Base-by-base conservation (phyloP, 2,329 filamentous ascomycete genomes). In the Arachnomyces sp. region DNA sequence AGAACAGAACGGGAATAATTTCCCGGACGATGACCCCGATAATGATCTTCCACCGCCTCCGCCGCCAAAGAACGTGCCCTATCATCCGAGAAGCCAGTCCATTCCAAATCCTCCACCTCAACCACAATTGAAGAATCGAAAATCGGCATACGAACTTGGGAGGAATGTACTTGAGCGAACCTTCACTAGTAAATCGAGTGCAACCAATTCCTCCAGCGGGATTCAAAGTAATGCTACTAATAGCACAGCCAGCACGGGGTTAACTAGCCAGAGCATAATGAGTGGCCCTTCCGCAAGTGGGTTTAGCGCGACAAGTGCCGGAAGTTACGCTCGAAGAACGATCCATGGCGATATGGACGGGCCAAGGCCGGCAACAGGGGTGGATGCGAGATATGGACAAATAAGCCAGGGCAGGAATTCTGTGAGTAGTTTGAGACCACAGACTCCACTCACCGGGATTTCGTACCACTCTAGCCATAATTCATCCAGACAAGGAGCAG, bases 291-390 rank as follows among this genome's bases (percentile, higher is more conserved):
- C 92, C 39, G 92, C 92, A 1, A 82, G 89, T 37, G 90, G 77
- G 9, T 87, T 95, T 63, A 96, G 90, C 60, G 86, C 88, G 37
- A 96, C 92, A 12, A 96, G 92, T 63, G 92, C 92, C 12, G 92
- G 89, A 39, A 96, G 90, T 63, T 78, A 93, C 48, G 89, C 88
- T 21, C 79, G 89, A 45, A 84, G 85, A 55, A 83, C 82, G 49
- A 63, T 62, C 38, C 57, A 42, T 44, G 55, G 52, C 21, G 56
- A 52, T 28, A 52, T 57, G 38, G 50, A 46, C 25, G 48, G 52
- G 25, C 58, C 61, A 58, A 68, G 62, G 57, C 72, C 54, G 36
- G 71, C 54, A 62, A 71, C 67, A 13, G 61, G 65, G 12, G 57
- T 63, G 34, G 61, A 63, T 43, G 7, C 61, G 33, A 57, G 63